These are phyloP conservation scores for Scortechinia acanthostroma DNA, from an alignment of 2,329 filamentous ascomycete species.

Conservation along the genomic window DNA sequence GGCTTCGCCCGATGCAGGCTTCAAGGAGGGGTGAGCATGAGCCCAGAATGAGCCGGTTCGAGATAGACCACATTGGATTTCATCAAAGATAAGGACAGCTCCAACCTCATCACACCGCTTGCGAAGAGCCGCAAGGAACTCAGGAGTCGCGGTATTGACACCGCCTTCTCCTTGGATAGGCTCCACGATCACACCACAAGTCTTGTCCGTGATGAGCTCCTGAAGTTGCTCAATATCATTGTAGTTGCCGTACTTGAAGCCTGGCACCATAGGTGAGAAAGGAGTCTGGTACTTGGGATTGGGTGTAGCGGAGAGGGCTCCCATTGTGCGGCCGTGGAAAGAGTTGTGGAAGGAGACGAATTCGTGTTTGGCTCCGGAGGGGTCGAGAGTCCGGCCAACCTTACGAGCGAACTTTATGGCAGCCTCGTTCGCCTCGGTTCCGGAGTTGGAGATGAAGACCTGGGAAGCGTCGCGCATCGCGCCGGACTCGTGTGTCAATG, in stretches of 20 bases:
- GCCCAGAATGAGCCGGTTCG: slow-evolving; percentile 89
- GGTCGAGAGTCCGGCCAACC: slow-evolving; percentile 69
- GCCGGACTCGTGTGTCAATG: slow-evolving; percentile 72
- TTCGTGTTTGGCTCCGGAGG: slow-evolving; percentile 69
- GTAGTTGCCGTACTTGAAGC: slow-evolving; percentile 78
- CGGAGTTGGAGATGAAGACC: slow-evolving; percentile 93
- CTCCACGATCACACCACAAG: slow-evolving; percentile 91
- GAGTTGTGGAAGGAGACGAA: slow-evolving; percentile 85
- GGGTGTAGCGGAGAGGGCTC: slow-evolving; percentile 85
- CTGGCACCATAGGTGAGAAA: slow-evolving; percentile 90
- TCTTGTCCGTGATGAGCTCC: slow-evolving; percentile 72
- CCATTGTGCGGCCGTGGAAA: slow-evolving; percentile 97
- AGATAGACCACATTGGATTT: slow-evolving; percentile 90
- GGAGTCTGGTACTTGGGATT: slow-evolving; percentile 97
- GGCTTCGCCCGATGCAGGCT: slow-evolving; percentile 29
- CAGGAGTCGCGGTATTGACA: slow-evolving; percentile 74
- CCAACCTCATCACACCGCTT: slow-evolving; percentile 78
- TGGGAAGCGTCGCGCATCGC: slow-evolving; percentile 74
- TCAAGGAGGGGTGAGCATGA: slow-evolving; percentile 58
- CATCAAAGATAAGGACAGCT: slow-evolving; percentile 85
- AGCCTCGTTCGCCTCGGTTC: slow-evolving; percentile 93
- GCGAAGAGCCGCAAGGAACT: slow-evolving; percentile 80
- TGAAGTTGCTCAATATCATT: slow-evolving; percentile 73
- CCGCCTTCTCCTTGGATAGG: slow-evolving; percentile 97
- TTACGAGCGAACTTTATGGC: slow-evolving; percentile 96